Evolutionary conservation across 208 protist genomes (phyloP), one percentile per base, ranked within the genome.

Genomic region (Trypanosoma vivax): DNA sequence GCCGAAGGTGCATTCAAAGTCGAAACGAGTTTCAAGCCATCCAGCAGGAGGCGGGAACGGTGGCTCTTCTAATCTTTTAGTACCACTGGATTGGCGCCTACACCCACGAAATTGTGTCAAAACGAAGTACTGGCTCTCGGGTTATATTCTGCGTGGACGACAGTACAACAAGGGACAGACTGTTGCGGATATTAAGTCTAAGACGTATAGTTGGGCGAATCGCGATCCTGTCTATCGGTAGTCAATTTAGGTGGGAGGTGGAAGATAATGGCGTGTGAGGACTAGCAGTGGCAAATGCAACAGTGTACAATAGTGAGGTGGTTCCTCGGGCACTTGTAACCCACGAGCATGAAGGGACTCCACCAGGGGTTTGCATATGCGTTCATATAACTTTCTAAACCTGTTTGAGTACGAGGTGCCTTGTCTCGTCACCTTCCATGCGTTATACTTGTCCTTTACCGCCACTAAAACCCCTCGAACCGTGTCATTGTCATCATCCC

Each of bases 91-190:
- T 60, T 92, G 88, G 85, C 81, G 84, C 50, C 73, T 90, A 31
- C 83, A 95, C 54, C 88, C 83, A 16, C 70, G 82, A 10, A 95
- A 90, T 60, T 67, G 57, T 19, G 88, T 91, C n/a, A 90, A 91
- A 65, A 81, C 84, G 25, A 95, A 95, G 74, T 92, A 91, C 53
- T 95, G 88, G 88, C 83, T 95, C 9, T 95, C 88, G 1, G 88
- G 88, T 18, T 95, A 95, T 68, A 90, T 91, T 41, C 68, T 95
- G 9, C 82, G 84, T 18, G 88, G 88, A 11, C 61, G 88, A 24
- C 84, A 92, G 65, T 92, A 95, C 68, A 89, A 89, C 61, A 66
- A 76, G 19, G 73, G 72, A 37, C 83, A 90, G 38, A 88, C 82
- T 2, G 73, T 87, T n/a, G 83, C 88, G 11, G 88, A 95, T 45